Evolutionary conservation across 108 stramenopile species (phyloP), one percentile per base, ranked within the genome.

Genomic region (Skeletonema costatum): DNA sequence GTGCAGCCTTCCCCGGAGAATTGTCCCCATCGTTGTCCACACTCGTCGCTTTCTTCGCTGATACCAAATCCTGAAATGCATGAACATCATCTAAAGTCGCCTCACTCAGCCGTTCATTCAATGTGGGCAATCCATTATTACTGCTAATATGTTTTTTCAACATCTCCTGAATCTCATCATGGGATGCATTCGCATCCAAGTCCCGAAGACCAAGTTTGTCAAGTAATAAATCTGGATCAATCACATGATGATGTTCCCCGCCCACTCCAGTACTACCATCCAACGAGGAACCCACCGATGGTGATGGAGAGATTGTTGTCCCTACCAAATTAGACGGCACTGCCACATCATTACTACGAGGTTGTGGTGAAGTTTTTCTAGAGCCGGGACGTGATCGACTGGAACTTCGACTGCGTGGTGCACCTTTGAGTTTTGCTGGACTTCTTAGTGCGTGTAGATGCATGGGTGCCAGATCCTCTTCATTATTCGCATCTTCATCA

Each of bases 61-160:
- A 60, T 0, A 61, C 67, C 69, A 81, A 71, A 77, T 92, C 89
- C 35, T 74, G 66, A 85, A 92, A 89, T 25, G 89, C 92, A 64
- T 88, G 87, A 25, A 66, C 74, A 77, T 92, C 92, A 32, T 92
- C 89, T 75, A 92, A 64, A 9, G 87, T 85, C 59, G 88, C 92
- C 58, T 92, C 92, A 39, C 86, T 80, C 70, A 92, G 65, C 8
- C 92, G 77, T 69, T 92, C 92, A 35, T 81, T 85, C 59, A 92
- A 71, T 0, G 88, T 76, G 33, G 88, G 85, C 46, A 92, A 62
- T 30, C 38, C 38, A 32, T 21, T 51, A 16, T 64, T 62, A 19
- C 53, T 68, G 7, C 33, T 35, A 10, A 70, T 25, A 33, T 70
- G 75, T 59, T 64, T 81, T 41, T 41, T 60, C 9, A 81, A 33